Evolutionary conservation across 371 early-diverging fungal genomes (phyloP).

Genomic region (Mortierella sp.): DNA sequence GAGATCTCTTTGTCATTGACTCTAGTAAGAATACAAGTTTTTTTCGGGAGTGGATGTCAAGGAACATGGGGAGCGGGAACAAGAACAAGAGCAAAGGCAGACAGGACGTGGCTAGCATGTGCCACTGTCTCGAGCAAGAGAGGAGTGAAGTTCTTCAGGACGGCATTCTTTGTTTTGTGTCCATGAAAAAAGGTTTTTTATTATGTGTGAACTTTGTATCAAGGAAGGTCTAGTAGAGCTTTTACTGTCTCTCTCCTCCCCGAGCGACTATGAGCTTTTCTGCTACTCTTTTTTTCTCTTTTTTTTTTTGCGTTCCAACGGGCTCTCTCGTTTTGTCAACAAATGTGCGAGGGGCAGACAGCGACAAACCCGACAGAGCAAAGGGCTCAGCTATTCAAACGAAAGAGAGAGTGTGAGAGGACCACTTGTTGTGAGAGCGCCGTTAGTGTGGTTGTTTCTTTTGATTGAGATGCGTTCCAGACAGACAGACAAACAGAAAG

Average conservation of each 20-base stretch:
- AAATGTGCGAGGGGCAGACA: background rate
- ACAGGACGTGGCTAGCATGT: background rate
- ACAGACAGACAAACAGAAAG: background rate
- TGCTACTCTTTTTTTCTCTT: background rate
- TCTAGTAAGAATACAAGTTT: constrained; percentile 62
- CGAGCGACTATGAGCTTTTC: background rate
- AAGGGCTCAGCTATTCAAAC: background rate
- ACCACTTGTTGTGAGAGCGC: background rate
- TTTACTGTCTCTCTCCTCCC: background rate
- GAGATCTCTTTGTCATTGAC: constrained; percentile 74
- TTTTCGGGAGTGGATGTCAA: background rate
- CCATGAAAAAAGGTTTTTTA: background rate
- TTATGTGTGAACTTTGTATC: background rate
- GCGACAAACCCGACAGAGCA: background rate
- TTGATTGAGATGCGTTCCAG: background rate
- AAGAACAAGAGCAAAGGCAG: background rate
- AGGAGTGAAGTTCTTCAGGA: background rate
- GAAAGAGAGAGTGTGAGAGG: background rate
- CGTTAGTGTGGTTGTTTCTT: background rate
- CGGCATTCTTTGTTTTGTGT: background rate
- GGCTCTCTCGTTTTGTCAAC: background rate
- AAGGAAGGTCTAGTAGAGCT: background rate
- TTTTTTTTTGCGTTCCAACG: background rate
- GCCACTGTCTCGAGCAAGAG: background rate
- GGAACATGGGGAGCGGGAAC: too few species aligned